These are phyloP conservation scores for Collybiopsis confluens DNA, from an alignment of 768 basidiomycete genomes.

Conservation along the genomic window DNA sequence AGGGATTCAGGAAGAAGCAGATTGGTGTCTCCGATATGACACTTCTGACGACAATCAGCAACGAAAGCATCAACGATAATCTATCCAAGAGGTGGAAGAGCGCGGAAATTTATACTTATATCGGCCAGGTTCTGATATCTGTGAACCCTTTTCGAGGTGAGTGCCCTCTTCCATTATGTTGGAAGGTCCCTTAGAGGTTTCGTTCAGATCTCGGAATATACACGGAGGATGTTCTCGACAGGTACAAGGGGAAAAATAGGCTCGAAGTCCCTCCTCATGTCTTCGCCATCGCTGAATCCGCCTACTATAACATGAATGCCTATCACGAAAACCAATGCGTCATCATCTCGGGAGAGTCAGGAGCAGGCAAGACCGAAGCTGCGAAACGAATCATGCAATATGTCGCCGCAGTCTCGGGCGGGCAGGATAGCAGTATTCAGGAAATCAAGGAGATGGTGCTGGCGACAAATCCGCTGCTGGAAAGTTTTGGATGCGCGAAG, in stretches of 20 bases:
- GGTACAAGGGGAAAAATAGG: constrained; percentile 94
- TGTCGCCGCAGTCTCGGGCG: constrained; percentile 94
- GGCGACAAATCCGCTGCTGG: constrained; percentile 94
- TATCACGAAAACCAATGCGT: constrained; percentile 99
- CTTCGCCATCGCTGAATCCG: constrained; percentile 92
- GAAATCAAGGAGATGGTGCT: constrained; percentile 99
- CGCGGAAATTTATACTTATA: constrained; percentile 98
- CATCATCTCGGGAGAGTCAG: constrained; percentile 98
- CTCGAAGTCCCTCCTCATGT: constrained; percentile 98
- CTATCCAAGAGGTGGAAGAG: constrained; percentile 94
- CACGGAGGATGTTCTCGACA: constrained; percentile 79
- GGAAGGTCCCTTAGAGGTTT: constrained; percentile 9
- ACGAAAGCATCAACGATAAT: constrained; percentile 97
- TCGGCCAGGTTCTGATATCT: constrained; percentile 97
- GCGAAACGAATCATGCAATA: constrained; percentile 99
- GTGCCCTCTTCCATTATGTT: constrained; percentile 5
- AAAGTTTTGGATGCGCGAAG: constrained; percentile 99
- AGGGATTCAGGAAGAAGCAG: constrained; percentile 99
- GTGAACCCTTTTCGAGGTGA: constrained; percentile 96
- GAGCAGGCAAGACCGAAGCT: constrained; percentile 98
- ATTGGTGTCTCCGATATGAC: constrained; percentile 99
- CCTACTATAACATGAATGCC: constrained; percentile 99
- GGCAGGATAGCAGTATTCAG: constrained; percentile 85
- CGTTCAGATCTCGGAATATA: constrained; percentile 91
- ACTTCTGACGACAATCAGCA: constrained; percentile 90